A percentile compares a stretch with the other conserved stretches of the same genome.
These are phyloP conservation scores for Cymodocea nodosa DNA, from an alignment of 116 monocot species.

Conservation along the genomic window DNA sequence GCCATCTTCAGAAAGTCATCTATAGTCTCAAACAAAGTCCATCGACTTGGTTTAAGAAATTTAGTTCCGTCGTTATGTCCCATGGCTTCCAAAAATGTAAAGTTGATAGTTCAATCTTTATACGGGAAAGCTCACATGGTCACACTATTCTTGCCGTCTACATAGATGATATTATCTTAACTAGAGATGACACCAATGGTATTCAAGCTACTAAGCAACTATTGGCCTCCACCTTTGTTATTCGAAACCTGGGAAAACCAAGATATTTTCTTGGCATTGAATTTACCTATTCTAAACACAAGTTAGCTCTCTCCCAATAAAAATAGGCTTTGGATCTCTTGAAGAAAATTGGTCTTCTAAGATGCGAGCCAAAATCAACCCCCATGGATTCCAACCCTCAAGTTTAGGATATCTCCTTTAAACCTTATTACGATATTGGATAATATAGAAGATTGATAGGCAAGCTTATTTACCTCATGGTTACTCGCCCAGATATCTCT, in stretches of 20 bases:
- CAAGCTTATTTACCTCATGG: background rate
- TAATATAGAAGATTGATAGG: background rate
- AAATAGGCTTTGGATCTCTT: conserved; percentile 3
- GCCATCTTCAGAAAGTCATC: too few relatives aligned
- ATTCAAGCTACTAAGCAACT: background rate
- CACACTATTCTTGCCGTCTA: too few relatives aligned
- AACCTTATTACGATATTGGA: background rate
- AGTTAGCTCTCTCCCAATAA: background rate
- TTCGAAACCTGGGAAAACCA: too few relatives aligned
- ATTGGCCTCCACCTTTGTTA: background rate
- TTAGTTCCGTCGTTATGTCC: background rate
- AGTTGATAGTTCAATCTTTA: too few relatives aligned
- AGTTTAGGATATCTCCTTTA: too few relatives aligned
- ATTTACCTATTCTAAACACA: background rate
- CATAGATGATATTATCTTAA: background rate
- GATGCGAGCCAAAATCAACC: background rate
- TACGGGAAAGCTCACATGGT: too few relatives aligned
- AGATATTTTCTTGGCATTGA: too few relatives aligned
- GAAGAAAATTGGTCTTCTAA: background rate
- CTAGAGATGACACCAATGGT: background rate
- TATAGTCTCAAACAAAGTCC: too few relatives aligned
- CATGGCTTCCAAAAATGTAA: background rate
- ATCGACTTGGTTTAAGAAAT: too few relatives aligned
- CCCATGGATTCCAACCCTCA: too few relatives aligned
- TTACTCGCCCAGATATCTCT: background rate